phyloP scores from a whole-genome alignment of 2,329 filamentous ascomycete genomes.

The Chaetomium sp. region DNA sequence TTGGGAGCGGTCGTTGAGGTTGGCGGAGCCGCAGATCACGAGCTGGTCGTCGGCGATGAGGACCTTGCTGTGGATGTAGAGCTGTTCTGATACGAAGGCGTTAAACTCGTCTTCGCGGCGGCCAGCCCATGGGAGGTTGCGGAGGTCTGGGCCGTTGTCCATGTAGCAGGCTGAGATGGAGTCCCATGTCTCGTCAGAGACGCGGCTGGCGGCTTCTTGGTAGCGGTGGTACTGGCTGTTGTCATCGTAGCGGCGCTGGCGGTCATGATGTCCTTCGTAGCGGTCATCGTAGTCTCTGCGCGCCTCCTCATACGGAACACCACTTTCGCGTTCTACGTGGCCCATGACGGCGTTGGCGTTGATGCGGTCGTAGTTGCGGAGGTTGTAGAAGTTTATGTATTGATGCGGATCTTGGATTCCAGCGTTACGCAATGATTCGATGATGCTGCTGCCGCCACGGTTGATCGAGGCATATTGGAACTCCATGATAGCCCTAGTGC shows the following conservation, averaged over 20 bases:
- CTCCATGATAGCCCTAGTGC: constrained; percentile 81
- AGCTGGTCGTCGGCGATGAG: constrained; percentile 76
- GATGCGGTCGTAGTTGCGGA: constrained; percentile 78
- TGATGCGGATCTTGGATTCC: constrained; percentile 61
- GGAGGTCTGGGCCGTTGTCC: constrained; percentile 66
- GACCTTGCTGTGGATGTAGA: constrained; percentile 61
- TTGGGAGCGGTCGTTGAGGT: constrained; percentile 61
- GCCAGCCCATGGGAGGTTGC: constrained; percentile 49
- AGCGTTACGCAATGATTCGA: constrained; percentile 58
- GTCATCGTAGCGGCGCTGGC: not conserved
- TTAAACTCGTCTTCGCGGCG: constrained; percentile 49
- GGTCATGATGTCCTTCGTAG: constrained; percentile 33
- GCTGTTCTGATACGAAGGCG: constrained; percentile 56
- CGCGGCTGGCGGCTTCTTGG: constrained; percentile 58
- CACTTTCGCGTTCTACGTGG: constrained; percentile 53
- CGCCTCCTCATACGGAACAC: constrained; percentile 62
- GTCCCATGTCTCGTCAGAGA: constrained; percentile 59
- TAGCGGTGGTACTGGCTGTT: constrained; percentile 58
- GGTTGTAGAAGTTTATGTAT: constrained; percentile 80
- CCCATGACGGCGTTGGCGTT: constrained; percentile 60
- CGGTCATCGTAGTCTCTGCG: constrained; percentile 56
- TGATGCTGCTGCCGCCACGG: constrained; percentile 69
- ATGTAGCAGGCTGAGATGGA: constrained; percentile 77
- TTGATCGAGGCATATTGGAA: constrained; percentile 78
- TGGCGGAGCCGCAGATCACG: constrained; percentile 70